Evolutionary conservation across 2,329 filamentous ascomycete species (phyloP), one percentile per base, ranked within the genome.

Genomic region (Fusarium sp.): DNA sequence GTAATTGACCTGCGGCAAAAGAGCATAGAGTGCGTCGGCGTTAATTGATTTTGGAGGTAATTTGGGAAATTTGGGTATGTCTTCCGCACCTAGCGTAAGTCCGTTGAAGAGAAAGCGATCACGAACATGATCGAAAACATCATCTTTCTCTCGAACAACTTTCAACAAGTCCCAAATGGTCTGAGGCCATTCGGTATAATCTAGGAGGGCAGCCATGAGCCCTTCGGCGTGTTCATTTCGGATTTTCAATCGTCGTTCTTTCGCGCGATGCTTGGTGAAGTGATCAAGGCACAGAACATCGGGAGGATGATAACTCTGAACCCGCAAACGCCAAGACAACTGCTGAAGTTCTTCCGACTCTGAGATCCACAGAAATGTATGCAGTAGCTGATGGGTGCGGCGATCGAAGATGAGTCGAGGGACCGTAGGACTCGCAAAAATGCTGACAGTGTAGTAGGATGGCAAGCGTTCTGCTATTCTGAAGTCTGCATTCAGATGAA

Each of bases 181-280:
- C 9, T 0, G 4, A 7, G 19, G 49, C 33, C 33, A 54, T 9
- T 4, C 14, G 7, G 4, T 5, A n/a, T 39, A 39, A 21, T 38
- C 33, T 14, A 12, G 5, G 11, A 54, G 49, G 15, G 49, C 49
- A 29, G 10, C 23, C 25, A 54, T 10, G 33, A 54, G n/a, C 21
- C 49, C 49, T 39, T 18, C 49, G 14, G 49, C 49, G 10, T 54
- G 49, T 29, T 54, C 49, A 18, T 54, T 54, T 39, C 25, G 35
- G 19, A 54, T 39, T 39, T 54, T 54, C 49, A 54, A n/a, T 39
- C 33, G 49, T 29, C 33, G 49, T 39, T 54, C 49, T 39, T 21
- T 39, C 25, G 49, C 33, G 19, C 33, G 49, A 39, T 39, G 15
- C 48, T 19, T 14, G 6, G 7, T 11, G 31, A 51, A 51, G 48